Evolutionary conservation across 2,329 filamentous ascomycete species (phyloP), one percentile per base, ranked within the genome.

Genomic region (Verticillium alfalfae): DNA sequence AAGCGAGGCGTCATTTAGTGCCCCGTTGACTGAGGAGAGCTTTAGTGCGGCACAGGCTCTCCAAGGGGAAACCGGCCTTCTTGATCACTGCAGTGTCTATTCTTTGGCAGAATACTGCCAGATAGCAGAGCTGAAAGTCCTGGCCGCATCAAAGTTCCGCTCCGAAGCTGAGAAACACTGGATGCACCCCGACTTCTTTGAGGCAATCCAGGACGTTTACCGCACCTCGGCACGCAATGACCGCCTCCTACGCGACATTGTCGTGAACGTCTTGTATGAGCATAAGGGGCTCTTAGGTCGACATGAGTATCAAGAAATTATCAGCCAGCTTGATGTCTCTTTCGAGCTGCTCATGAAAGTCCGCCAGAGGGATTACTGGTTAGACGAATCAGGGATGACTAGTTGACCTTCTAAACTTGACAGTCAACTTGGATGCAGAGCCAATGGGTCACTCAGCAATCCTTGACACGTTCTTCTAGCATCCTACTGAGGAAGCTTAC

Each of bases 101-200:
- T 26, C 39, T 3, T 26, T 61, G 16, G 60, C 60, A 38, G 60
- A 61, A 16, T 36, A 57, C 13, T 58, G 16, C 38, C 52, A 56
- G 18, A 8, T 61, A 5, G 15, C n/a, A 12, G 31, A 37, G 13
- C 60, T 61, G 15, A 61, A 61, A 38, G 10, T 10, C 2, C 34
- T 57, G 8, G 38, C 55, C 7, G 39, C 34, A 9, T 45, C 13
- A 26, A 61, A 61, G 38, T 58, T 61, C 37, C 13, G 2, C 13
- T 15, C 9, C 6, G 54, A 61, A 37, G 55, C 55, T n/a, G 22
- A 56, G 7, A 34, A 13, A 3, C 31, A 57, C 16, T 58, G 55
- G 60, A 34, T 37, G 10, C 36, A 57, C 22, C 55, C 38, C 38
- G 60, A 61, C 22, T 58, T 61, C 39, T 36, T 58, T 39, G 56